phyloP scores from a whole-genome alignment of 164 flowering plant species.

The Umbellularia californica region DNA sequence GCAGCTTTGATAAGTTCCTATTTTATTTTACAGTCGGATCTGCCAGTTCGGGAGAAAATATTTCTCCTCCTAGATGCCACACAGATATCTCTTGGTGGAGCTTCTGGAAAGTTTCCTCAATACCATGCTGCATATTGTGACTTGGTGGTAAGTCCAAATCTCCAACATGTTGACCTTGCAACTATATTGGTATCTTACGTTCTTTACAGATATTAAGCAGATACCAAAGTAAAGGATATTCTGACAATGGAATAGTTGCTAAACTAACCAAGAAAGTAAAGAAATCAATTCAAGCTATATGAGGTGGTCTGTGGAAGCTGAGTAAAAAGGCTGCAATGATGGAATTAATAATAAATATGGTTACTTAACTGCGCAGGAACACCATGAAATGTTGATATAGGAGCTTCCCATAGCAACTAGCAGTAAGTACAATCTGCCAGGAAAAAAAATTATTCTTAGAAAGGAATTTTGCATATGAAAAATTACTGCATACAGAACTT shows the following conservation, averaged over 20 bases:
- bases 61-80: conserved; percentile 96
- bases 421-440: not conserved
- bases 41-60: conserved; percentile 77
- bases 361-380: not conserved
- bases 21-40: conserved; percentile 55
- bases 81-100: conserved; percentile 92
- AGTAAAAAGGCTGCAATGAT: not conserved
- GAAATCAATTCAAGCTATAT: not conserved
- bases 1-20: not conserved
- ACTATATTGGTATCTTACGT: not conserved
- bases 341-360: not conserved
- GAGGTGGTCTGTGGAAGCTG: not conserved
- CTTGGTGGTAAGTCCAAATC: conserved; percentile 72
- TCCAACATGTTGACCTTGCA: not conserved
- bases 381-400: not conserved
- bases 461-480: not conserved
- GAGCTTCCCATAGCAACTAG: not conserved
- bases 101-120: conserved; percentile 87
- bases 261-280: not conserved
- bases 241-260: not conserved
- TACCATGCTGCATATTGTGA: conserved; percentile 83
- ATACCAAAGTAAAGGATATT: not conserved
- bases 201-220: not conserved
- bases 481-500: not conserved
- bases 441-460: not conserved